Conservation (phyloP, 2,329 filamentous ascomycete genomes). For the Colletotrichum sp. region DNA sequence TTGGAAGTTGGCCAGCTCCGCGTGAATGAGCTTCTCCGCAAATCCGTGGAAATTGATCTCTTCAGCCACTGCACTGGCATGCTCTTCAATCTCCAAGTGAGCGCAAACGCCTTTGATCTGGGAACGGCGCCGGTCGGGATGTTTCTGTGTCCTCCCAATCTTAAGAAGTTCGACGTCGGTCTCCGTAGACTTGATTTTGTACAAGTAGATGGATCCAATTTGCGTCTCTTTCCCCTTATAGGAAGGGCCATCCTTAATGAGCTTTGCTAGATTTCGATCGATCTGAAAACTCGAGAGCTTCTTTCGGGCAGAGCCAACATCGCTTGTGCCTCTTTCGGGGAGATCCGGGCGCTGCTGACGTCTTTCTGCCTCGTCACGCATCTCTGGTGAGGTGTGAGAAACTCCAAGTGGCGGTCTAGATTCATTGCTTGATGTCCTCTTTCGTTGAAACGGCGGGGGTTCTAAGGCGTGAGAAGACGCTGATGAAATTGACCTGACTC, state of each 20-base stretch:
- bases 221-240: not conserved
- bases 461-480: not conserved
- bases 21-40: not conserved
- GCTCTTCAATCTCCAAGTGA: not conserved
- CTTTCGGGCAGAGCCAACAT: not conserved
- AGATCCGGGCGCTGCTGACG: not conserved
- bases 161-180: not conserved
- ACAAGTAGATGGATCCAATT: not conserved
- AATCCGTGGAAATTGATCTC: not conserved
- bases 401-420: not conserved
- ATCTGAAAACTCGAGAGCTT: not conserved
- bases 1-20: not conserved
- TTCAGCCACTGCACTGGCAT: not conserved
- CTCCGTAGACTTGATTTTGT: not conserved
- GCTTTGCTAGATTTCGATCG: not conserved
- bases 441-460: not conserved
- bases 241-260: not conserved
- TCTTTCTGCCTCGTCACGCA: not conserved
- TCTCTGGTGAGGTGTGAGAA: not conserved
- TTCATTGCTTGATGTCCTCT: not conserved
- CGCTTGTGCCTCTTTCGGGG: not conserved
- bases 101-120: not conserved
- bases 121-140: not conserved
- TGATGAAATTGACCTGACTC: not conserved
- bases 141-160: not conserved